phyloP scores from a whole-genome alignment of 169 alveolate species.

The Plasmodium malariae region DNA sequence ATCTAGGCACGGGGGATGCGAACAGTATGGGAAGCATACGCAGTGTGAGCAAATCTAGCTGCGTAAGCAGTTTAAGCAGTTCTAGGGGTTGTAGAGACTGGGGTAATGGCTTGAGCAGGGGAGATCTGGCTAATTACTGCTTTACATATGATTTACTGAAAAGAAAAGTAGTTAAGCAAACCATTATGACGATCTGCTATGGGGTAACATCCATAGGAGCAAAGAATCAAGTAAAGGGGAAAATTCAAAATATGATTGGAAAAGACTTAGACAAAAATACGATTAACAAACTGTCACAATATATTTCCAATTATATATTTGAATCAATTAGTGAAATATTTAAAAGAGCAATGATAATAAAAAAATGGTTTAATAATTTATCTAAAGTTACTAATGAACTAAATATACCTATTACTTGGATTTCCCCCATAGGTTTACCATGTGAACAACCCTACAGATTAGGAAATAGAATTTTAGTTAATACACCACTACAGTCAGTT shows the following conservation, averaged over 20 bases:
- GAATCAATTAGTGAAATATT: constrained; percentile 94
- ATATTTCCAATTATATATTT: constrained; percentile 92
- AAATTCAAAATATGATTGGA: constrained; percentile 43
- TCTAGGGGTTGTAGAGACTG: constrained; percentile 17
- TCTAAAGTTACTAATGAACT: constrained; percentile 91
- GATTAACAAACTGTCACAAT: constrained; percentile 77
- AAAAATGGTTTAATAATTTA: constrained; percentile 95
- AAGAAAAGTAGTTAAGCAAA: constrained; percentile 96
- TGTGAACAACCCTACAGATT: constrained; percentile 96
- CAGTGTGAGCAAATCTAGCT: neutral
- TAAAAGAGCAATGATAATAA: constrained; percentile 94
- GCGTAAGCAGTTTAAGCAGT: neutral
- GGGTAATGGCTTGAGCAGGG: neutral
- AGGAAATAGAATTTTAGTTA: constrained; percentile 83
- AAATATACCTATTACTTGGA: constrained; percentile 96
- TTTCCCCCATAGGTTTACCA: constrained; percentile 95
- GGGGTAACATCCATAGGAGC: constrained; percentile 98
- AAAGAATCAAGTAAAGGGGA: constrained; percentile 79
- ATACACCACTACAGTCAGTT: constrained; percentile 90
- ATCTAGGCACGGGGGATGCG: constrained; percentile 8
- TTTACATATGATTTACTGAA: constrained; percentile 86
- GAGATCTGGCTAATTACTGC: constrained; percentile 85
- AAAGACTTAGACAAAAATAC: constrained; percentile 77
- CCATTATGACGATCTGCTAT: constrained; percentile 99
- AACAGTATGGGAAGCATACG: neutral